Conservation (phyloP, 1,139 yeast species). For the Blastobotrys indianensis region DNA sequence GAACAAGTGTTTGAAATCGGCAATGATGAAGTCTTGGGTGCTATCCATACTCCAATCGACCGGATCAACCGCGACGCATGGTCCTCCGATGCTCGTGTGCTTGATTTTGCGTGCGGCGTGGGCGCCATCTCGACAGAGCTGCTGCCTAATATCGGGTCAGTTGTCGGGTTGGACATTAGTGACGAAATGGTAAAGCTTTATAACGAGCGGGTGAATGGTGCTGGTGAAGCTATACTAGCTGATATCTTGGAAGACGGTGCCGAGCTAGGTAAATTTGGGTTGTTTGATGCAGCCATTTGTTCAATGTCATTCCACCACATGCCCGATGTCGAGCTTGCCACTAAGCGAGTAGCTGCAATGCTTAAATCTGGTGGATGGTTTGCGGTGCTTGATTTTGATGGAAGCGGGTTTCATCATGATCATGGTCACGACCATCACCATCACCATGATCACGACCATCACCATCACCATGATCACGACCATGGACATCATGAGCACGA, state of each 20-base stretch:
- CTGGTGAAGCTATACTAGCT: neutral
- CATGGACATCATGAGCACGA: neutral
- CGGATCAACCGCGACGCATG: conserved; percentile 1
- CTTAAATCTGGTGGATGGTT: conserved; percentile 25
- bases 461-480: neutral
- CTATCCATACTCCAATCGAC: neutral
- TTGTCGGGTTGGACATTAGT: conserved; percentile 29
- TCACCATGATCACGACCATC: conserved; percentile 1
- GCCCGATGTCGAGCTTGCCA: conserved; percentile 20
- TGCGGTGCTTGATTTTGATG: conserved; percentile 24
- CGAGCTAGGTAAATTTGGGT: neutral
- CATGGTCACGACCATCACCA: conserved; percentile 3
- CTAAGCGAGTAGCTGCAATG: conserved; percentile 17
- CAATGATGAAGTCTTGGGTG: neutral
- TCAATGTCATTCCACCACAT: conserved; percentile 30
- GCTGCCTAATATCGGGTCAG: conserved; percentile 20
- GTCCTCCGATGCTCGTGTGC: conserved; percentile 12
- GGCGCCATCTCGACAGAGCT: conserved; percentile 24
- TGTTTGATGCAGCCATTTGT: conserved; percentile 27
- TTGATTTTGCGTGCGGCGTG: conserved; percentile 32
- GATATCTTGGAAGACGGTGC: conserved; percentile 7
- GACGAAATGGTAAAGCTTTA: conserved; percentile 20
- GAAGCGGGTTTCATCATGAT: conserved; percentile 1
- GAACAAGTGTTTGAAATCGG: neutral
- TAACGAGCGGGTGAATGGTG: neutral